Base-by-base conservation (phyloP, 768 basidiomycete species). In the Psilocybe azurescens region DNA sequence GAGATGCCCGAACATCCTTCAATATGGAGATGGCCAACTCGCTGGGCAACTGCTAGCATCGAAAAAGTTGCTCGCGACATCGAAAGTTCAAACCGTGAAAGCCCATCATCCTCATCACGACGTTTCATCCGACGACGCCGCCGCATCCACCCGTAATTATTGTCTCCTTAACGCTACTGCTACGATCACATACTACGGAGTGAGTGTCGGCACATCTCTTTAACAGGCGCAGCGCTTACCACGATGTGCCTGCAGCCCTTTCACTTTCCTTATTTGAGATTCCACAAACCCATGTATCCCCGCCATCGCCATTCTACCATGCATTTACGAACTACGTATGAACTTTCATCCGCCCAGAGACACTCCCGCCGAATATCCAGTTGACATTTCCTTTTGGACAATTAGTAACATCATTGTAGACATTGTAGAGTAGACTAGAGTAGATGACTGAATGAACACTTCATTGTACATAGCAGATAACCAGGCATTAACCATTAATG, bases 121-220 rank as follows among this genome's bases (percentile, higher is more conserved):
- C 47, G 56, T 41, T 41, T 59, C 20, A 39, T 59, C 28, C 52
- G 52, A 53, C 58, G 58, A 13, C 58, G 58, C 28, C 57, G 57
- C 20, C 58, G 50, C 39, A 53, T 59, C 24, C 58, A 59, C 38
- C 58, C 58, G 38, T 59, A 53, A 51, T 28, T 24, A 10, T 29
- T 56, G 36, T 56, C 3, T 56, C 44, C 54, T 29, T 39, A 5
- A 32, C 54, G 3, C 16, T 7, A 30, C 32, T 32, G 11, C 18
- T 18, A 18, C 33, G 1, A 4, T 36, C 33, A 16, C 24, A 44
- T 20, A 3, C 41, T 5, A 53, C 33, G 32, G 9, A 18, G 52
- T 53, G 52, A 53, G 52, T 36, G 20, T 48, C 44, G 20, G 55
- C 16, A 47, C 20, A 16, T 32, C 30, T 30, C n/a, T 49, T 50